phyloP scores from a whole-genome alignment of 257 asterid genomes.

The Salvia miltiorrhiza region DNA sequence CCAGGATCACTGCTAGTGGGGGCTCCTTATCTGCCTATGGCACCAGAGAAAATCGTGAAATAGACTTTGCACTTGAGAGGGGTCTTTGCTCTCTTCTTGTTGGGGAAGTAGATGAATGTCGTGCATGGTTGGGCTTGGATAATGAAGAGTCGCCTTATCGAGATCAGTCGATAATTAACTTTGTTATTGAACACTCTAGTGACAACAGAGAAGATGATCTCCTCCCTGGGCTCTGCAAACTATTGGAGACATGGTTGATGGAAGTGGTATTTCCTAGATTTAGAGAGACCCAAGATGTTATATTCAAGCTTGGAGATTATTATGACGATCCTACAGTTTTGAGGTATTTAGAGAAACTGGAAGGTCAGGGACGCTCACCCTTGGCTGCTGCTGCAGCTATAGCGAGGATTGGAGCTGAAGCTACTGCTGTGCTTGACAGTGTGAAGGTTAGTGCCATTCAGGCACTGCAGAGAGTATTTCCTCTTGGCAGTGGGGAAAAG shows the following conservation, averaged over 20 bases:
- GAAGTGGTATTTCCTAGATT: slow-evolving; percentile 97
- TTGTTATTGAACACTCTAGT: slow-evolving; percentile 77
- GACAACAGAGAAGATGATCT: slow-evolving; percentile 71
- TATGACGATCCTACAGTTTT: slow-evolving; percentile 94
- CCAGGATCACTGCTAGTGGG: slow-evolving; percentile 54
- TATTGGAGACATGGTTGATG: slow-evolving; percentile 94
- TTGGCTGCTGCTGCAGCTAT: slow-evolving; percentile 99
- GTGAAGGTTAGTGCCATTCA: slow-evolving; percentile 84
- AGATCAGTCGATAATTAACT: slow-evolving; percentile 73
- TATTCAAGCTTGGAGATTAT: slow-evolving; percentile 87
- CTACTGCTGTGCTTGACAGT: slow-evolving; percentile 91
- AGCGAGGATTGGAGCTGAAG: slow-evolving; percentile 90
- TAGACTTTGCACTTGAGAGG: slow-evolving; percentile 91
- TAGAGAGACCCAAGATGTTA: slow-evolving; percentile 71
- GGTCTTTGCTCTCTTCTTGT: slow-evolving; percentile 96
- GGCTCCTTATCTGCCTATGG: slow-evolving; percentile 42
- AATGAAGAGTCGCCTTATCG: slow-evolving; percentile 70
- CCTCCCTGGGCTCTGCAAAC: slow-evolving; percentile 93
- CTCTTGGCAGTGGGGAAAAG: slow-evolving; percentile 51
- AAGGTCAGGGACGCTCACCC: slow-evolving; percentile 87
- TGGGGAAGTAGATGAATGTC: slow-evolving; percentile 90
- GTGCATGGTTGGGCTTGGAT: slow-evolving; percentile 92
- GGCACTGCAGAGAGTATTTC: slow-evolving; percentile 86
- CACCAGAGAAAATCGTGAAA: slow-evolving; percentile 64
- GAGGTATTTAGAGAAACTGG: slow-evolving; percentile 85